Evolutionary conservation across 768 basidiomycete genomes (phyloP).

Genomic region (Rhizopogon vesiculosus): DNA sequence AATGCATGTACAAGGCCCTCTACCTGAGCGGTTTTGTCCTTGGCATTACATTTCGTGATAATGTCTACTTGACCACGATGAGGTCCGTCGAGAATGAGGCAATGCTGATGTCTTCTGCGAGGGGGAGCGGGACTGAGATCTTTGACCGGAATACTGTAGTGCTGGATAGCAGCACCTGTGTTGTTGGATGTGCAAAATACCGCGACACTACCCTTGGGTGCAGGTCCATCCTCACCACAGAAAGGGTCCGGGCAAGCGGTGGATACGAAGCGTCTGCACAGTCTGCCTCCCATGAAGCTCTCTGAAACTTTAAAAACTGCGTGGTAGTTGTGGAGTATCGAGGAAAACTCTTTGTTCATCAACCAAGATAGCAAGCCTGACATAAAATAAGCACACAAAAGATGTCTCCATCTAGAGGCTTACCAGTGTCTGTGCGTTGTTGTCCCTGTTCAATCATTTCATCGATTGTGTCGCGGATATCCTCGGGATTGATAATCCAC

Average conservation of each 20-base stretch:
- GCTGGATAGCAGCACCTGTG: not conserved
- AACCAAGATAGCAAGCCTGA: not conserved
- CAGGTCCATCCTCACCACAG: not conserved
- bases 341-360: not conserved
- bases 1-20: not conserved
- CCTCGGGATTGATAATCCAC: too few relatives aligned
- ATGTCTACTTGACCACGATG: not conserved
- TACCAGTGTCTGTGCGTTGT: not conserved
- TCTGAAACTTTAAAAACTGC: not conserved
- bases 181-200: not conserved
- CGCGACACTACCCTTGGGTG: not conserved
- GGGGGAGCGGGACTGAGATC: not conserved
- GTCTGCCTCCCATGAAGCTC: not conserved
- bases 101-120: not conserved
- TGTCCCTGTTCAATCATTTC: too few relatives aligned
- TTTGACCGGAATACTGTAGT: not conserved
- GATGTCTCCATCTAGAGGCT: not conserved
- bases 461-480: too few relatives aligned
- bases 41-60: not conserved
- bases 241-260: not conserved
- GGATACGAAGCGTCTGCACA: not conserved
- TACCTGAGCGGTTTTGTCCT: not conserved
- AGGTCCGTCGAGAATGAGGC: not conserved
- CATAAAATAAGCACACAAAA: not conserved
- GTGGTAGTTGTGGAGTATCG: not conserved